Conservation (phyloP, 805 yeast species). For the Cyberlindnera euphorbiae region DNA sequence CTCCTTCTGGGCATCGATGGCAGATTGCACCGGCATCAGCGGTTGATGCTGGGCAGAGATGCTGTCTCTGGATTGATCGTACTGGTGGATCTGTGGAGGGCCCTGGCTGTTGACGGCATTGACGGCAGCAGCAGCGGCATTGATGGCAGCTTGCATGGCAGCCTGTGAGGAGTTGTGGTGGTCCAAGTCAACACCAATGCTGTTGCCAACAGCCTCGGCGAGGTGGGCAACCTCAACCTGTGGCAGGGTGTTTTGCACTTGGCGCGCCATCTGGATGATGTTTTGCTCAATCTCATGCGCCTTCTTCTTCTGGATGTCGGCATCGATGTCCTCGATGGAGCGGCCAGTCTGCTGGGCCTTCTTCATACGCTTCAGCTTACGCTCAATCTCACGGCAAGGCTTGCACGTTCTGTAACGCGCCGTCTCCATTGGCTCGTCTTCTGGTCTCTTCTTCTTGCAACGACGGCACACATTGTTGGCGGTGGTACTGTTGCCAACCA, state of each 20-base stretch:
- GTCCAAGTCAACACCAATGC: conserved; percentile 6
- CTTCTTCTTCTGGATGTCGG: conserved; percentile 11
- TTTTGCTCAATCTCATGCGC: conserved; percentile 17
- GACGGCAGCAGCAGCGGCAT: conserved; percentile 10
- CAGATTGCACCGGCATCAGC: conserved; percentile 10
- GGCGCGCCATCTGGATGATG: conserved; percentile 18
- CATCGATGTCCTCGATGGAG: conserved; percentile 10
- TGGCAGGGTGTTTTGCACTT: conserved; percentile 11
- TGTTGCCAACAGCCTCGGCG: conserved; percentile 5
- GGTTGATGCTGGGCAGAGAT: conserved; percentile 9
- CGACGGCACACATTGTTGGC: conserved; percentile 25
- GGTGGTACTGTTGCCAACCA: conserved; percentile 7
- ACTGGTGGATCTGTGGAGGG: conserved; percentile 20
- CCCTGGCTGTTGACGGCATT: conserved; percentile 11
- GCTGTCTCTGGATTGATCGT: conserved; percentile 15
- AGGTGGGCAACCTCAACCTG: conserved; percentile 9
- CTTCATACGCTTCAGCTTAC: conserved; percentile 21
- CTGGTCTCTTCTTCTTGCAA: conserved; percentile 28
- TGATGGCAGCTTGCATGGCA: conserved; percentile 7
- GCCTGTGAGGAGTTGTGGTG: conserved; percentile 9
- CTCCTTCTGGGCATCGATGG: conserved; percentile 14
- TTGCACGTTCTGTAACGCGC: conserved; percentile 28
- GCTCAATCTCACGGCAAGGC: conserved; percentile 27
- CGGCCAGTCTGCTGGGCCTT: conserved; percentile 18
- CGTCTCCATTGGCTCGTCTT: conserved; percentile 27